Percentiles rank a stretch among this genome's conserved stretches.
Conservation (phyloP, 768 basidiomycete genomes). For the Pleurotus salmoneostramineus region DNA sequence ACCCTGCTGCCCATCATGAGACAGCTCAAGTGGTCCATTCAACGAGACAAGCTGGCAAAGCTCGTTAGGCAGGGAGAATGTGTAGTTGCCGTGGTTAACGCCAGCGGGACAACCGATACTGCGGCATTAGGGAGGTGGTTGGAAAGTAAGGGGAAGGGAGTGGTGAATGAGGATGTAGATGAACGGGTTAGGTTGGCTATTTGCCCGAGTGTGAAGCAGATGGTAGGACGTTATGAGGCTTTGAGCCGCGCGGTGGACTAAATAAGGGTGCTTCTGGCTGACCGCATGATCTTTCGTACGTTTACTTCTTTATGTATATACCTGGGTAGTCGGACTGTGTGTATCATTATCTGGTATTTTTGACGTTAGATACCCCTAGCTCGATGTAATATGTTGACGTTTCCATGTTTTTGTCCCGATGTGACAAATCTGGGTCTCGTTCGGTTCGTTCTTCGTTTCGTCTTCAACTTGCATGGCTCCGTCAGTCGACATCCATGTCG, state of each 20-base stretch:
- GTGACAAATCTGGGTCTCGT: background rate
- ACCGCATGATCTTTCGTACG: background rate
- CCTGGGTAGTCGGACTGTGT: background rate
- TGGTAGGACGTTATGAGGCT: conserved; percentile 56
- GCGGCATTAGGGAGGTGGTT: conserved; percentile 50
- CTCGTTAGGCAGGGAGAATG: conserved; percentile 44
- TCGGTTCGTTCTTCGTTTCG: background rate
- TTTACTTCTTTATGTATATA: background rate
- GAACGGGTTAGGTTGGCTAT: conserved; percentile 67
- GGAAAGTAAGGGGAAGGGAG: conserved; percentile 42
- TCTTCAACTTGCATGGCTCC: background rate
- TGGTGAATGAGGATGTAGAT: conserved; percentile 44
- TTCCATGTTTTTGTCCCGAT: background rate
- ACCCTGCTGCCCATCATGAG: conserved; percentile 61
- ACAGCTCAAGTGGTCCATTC: conserved; percentile 68
- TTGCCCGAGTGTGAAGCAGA: conserved; percentile 60
- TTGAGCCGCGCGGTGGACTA: conserved; percentile 15
- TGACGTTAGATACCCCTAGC: background rate
- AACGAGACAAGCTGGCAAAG: conserved; percentile 58
- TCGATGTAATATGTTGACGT: background rate
- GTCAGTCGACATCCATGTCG: conserved; percentile 1
- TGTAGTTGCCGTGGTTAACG: conserved; percentile 11
- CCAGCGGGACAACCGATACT: conserved; percentile 21
- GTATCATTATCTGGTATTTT: background rate
- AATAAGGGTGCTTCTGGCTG: background rate